A percentile compares a stretch with the other conserved stretches of the same genome.
These are phyloP conservation scores for Boehmeria nivea DNA, from an alignment of 306 rosid species.

Conservation along the genomic window DNA sequence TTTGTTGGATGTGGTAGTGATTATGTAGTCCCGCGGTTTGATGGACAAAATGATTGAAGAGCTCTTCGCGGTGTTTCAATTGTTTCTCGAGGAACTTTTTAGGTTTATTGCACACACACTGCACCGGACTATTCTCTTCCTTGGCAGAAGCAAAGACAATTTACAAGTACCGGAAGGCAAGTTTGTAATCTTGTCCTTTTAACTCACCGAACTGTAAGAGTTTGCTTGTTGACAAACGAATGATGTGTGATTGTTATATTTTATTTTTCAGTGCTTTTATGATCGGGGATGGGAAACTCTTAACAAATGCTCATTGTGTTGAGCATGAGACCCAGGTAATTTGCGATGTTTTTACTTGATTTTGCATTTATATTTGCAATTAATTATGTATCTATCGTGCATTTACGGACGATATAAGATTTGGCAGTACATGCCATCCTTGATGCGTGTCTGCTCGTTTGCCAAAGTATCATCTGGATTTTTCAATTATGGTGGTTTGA, in stretches of 20 bases:
- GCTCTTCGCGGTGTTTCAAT: background rate
- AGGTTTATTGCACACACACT: conserved; percentile 97
- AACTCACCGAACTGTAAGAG: background rate
- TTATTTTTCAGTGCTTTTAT: conserved; percentile 79
- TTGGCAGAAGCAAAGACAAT: conserved; percentile 98
- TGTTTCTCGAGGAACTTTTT: conserved; percentile 15
- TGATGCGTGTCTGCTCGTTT: too few species aligned
- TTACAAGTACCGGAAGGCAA: conserved; percentile 94
- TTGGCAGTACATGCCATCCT: too few species aligned
- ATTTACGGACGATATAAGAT: too few species aligned
- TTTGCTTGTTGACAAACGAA: too few species aligned
- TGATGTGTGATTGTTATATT: background rate
- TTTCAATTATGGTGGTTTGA: too few species aligned
- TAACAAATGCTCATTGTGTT: conserved; percentile 98
- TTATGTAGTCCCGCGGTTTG: background rate
- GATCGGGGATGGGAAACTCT: conserved; percentile 76
- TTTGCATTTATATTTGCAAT: background rate
- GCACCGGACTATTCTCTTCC: conserved; percentile 98
- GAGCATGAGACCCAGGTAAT: conserved; percentile 91
- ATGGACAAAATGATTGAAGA: background rate
- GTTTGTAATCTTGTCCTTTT: conserved; percentile 26
- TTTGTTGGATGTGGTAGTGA: too few species aligned
- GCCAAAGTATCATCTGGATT: too few species aligned
- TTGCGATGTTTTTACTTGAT: background rate
- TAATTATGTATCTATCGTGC: background rate